Percentiles rank a stretch among this genome's conserved stretches.
These are phyloP conservation scores for Apophysomyces ossiformis DNA, from an alignment of 371 early-diverging fungal genomes.

Conservation along the genomic window DNA sequence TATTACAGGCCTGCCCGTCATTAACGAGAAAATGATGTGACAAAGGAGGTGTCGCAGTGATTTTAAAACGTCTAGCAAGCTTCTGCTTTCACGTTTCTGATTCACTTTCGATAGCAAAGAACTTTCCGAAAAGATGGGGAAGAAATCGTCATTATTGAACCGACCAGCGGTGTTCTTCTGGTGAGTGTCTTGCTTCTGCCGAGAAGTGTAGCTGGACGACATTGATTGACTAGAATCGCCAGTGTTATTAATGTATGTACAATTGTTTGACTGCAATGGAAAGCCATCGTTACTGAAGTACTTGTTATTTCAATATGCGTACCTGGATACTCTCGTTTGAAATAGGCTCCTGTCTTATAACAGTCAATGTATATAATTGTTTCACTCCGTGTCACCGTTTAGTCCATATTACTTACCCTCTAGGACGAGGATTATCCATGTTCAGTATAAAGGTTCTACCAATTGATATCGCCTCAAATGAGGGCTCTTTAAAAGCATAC, in stretches of 20 bases:
- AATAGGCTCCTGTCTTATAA: neutral
- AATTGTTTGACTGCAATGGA: neutral
- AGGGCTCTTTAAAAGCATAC: slow-evolving; percentile 22
- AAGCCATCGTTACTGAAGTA: neutral
- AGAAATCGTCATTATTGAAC: neutral
- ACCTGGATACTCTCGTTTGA: neutral
- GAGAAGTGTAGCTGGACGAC: neutral
- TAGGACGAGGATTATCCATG: slow-evolving; percentile 41
- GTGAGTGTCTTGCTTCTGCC: neutral
- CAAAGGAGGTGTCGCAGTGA: slow-evolving; percentile 21
- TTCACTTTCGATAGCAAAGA: slow-evolving; percentile 19
- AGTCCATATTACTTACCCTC: slow-evolving; percentile 19
- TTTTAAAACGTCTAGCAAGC: slow-evolving; percentile 3
- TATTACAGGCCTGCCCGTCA: slow-evolving; percentile 48
- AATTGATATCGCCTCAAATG: slow-evolving; percentile 31
- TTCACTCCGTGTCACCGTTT: neutral
- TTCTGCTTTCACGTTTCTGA: neutral
- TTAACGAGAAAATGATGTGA: slow-evolving; percentile 45
- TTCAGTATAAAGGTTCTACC: slow-evolving; percentile 46
- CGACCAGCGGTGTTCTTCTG: neutral
- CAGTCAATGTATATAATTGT: neutral
- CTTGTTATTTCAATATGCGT: neutral
- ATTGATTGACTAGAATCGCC: neutral
- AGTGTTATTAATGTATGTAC: neutral
- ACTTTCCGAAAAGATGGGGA: slow-evolving; percentile 8